These are phyloP conservation scores for Blastomyces emzantsi DNA, from an alignment of 2,329 filamentous ascomycete genomes.

Conservation along the genomic window DNA sequence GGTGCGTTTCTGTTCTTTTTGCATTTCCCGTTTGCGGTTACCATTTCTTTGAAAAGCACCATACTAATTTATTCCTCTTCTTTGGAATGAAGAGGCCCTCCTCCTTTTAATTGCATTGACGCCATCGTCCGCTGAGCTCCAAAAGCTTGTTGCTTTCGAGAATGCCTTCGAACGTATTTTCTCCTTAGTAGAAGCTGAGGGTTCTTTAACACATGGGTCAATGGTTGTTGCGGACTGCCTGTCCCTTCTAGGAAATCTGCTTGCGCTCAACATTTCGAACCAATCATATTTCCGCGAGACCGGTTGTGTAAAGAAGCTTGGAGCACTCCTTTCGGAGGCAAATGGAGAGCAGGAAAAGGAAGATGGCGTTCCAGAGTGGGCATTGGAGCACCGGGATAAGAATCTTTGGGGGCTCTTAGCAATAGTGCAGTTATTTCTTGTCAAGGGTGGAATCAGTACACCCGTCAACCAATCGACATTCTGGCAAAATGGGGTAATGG, in stretches of 20 bases:
- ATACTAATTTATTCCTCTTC: background rate
- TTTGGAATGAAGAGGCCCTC: constrained; percentile 53
- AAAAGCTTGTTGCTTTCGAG: constrained; percentile 93
- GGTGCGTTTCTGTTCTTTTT: constrained; percentile 31
- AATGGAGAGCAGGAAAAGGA: constrained; percentile 47
- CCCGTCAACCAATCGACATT: constrained; percentile 77
- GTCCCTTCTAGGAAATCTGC: constrained; percentile 78
- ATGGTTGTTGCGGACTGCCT: constrained; percentile 88
- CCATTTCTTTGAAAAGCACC: background rate
- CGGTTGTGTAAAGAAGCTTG: constrained; percentile 65
- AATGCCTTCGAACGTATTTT: constrained; percentile 87
- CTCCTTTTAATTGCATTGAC: constrained; percentile 83
- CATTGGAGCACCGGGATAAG: constrained; percentile 68
- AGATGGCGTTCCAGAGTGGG: constrained; percentile 62
- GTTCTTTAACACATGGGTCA: constrained; percentile 70
- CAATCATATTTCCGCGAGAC: constrained; percentile 91
- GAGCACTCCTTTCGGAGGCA: constrained; percentile 56
- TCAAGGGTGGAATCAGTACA: constrained; percentile 69
- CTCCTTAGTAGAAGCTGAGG: constrained; percentile 69
- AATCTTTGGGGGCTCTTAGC: constrained; percentile 86
- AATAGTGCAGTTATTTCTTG: constrained; percentile 77
- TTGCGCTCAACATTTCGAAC: constrained; percentile 81
- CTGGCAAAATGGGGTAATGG: constrained; percentile 70
- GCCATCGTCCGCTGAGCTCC: constrained; percentile 74
- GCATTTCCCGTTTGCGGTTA: background rate